Base-by-base conservation (phyloP, 768 basidiomycete genomes). In the Chalciporus piperatus region DNA sequence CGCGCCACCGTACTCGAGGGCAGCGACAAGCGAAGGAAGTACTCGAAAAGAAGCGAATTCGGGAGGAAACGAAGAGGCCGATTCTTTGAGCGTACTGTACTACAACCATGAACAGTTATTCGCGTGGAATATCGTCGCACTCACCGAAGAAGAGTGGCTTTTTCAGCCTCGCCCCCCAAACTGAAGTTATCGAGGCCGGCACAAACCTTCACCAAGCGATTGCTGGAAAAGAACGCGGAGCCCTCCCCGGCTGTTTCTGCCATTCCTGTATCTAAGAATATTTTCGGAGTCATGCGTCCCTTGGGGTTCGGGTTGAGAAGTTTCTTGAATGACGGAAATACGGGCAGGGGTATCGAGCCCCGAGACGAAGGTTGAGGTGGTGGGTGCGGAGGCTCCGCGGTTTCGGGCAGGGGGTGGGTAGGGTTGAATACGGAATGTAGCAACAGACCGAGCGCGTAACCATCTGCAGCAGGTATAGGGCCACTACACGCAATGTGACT, bases 361-460 rank as follows among this genome's bases (percentile, higher is more conserved):
- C 88, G 81, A 2, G 86, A 82, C 0, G 86, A 81, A n/a, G 83
- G 74, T n/a, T 80, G 72, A 11, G 89, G 92, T 0, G 87, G 84
- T n/a, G 79, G 82, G 67, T 87, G 90, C 7, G 85, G 93, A 1
- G 83, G 86, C 41, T 82, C 80, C 23, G 74, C 73, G 3, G 84
- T 87, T 2, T 84, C 75, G 7, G 87, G 87, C 6, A 79, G 75
- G 10, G 87, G 86, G n/a, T 82, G 78, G 1, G 78, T 72, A 1
- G 92, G 90, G 68, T 98, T 98, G 76, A 98, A 98, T 14, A 93
- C 76, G 11, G 81, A 72, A 69, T 93, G 89, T 22, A 96, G 76
- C 45, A 98, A 79, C 9, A 98, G 74, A 16, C 93, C 94, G 9
- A 98, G 78, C 1, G 88, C 83, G 67, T 98, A 98, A 11, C 89